phyloP scores from a whole-genome alignment of 495 filamentous ascomycete genomes.

The Astrothelium macrocarpum region DNA sequence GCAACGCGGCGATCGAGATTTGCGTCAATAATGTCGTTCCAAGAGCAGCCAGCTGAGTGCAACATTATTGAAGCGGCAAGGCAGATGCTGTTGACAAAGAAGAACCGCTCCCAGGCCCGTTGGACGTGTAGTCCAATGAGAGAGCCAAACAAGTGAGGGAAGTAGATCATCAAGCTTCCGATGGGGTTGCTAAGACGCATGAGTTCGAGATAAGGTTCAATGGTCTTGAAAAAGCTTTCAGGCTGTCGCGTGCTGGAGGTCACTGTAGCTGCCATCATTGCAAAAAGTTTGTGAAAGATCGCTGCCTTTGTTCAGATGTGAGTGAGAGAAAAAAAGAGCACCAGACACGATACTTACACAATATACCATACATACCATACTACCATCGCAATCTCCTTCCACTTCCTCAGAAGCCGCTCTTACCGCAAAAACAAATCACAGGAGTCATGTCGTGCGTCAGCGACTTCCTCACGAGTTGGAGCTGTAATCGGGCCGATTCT shows the following conservation, averaged over 20 bases:
- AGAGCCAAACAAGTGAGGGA: neutral
- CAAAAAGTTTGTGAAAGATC: too few species aligned
- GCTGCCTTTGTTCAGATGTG: too few species aligned
- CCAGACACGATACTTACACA: too few species aligned
- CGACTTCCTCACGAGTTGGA: too few species aligned
- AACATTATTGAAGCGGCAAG: neutral
- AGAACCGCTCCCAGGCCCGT: neutral
- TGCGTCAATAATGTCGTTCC: neutral
- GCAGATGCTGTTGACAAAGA: neutral
- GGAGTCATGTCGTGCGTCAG: too few species aligned
- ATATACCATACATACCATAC: too few species aligned
- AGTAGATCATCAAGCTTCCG: neutral
- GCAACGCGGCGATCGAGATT: neutral
- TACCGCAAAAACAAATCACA: too few species aligned
- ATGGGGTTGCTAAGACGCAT: neutral
- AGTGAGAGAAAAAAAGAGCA: too few species aligned
- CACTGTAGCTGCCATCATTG: neutral
- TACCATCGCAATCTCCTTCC: too few species aligned
- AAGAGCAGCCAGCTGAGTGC: neutral
- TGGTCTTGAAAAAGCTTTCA: neutral
- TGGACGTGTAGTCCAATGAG: neutral
- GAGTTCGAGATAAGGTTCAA: neutral
- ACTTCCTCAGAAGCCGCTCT: too few species aligned
- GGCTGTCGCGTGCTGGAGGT: neutral
- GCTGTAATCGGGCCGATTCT: too few species aligned